Evolutionary conservation across 2,329 filamentous ascomycete species (phyloP).

Genomic region (Colletotrichum sp.): DNA sequence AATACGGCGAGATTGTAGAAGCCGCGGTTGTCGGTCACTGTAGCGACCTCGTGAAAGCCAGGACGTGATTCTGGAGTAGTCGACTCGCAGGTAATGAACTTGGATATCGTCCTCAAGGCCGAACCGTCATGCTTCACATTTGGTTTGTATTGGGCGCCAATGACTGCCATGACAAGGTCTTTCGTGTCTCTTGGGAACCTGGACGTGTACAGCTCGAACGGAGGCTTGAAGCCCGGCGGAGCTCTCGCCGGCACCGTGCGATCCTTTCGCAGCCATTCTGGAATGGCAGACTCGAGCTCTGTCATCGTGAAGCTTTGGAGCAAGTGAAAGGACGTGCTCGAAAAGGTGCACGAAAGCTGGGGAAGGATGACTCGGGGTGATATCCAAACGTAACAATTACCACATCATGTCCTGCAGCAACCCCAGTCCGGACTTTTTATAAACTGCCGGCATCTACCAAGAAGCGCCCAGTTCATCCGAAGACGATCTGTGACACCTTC

Average conservation of each 20-base stretch:
- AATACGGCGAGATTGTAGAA: background rate
- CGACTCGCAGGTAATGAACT: background rate
- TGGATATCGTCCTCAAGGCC: background rate
- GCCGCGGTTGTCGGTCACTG: background rate
- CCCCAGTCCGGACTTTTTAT: background rate
- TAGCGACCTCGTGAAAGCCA: background rate
- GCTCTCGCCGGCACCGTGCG: background rate
- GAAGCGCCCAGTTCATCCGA: background rate
- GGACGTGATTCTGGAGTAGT: rapidly evolving
- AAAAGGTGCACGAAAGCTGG: background rate
- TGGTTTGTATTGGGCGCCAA: background rate
- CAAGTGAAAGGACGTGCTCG: rapidly evolving
- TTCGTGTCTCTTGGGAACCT: background rate
- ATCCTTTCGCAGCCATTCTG: background rate
- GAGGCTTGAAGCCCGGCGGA: background rate
- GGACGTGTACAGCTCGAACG: background rate
- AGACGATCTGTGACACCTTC: background rate
- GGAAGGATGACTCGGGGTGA: background rate
- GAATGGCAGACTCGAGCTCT: background rate
- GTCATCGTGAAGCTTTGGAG: background rate
- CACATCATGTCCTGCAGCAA: background rate
- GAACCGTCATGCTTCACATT: rapidly evolving
- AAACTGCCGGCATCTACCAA: background rate
- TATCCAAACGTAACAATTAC: background rate
- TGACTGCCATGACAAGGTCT: background rate